Percentiles rank a stretch among this genome's conserved stretches.
Evolutionary conservation across 805 yeast species (phyloP).

Genomic region (Zygosaccharomyces kombuchaensis): DNA sequence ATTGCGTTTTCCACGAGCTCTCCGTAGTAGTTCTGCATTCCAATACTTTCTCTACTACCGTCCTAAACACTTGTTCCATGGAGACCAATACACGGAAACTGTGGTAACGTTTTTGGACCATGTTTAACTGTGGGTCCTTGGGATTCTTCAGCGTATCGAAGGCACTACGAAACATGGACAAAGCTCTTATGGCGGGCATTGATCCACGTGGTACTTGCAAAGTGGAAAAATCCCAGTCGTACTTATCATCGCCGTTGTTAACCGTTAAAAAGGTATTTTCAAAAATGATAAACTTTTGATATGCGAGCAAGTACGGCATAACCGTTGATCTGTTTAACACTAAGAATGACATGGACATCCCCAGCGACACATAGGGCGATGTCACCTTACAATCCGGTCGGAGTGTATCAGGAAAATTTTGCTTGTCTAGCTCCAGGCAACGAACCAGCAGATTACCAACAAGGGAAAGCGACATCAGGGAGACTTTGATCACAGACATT

Average conservation of each 20-base stretch:
- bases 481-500: conserved; percentile 7
- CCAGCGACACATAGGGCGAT: conserved; percentile 21
- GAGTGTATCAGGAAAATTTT: conserved; percentile 17
- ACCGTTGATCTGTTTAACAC: conserved; percentile 12
- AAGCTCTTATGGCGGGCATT: background rate
- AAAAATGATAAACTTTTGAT: conserved; percentile 14
- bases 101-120: conserved; percentile 12
- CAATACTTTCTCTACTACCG: conserved; percentile 19
- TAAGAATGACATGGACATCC: conserved; percentile 7
- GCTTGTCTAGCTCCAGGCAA: conserved; percentile 18
- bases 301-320: conserved; percentile 13
- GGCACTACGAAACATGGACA: conserved; percentile 11
- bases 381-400: conserved; percentile 5
- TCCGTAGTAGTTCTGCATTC: conserved; percentile 21
- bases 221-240: conserved; percentile 6
- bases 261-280: conserved; percentile 9
- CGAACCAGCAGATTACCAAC: conserved; percentile 10
- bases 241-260: background rate
- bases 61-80: conserved; percentile 16
- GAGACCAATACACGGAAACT: conserved; percentile 11
- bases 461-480: conserved; percentile 18
- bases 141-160: conserved; percentile 11
- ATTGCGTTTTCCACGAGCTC: conserved; percentile 11
- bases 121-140: conserved; percentile 6
- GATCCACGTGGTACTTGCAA: conserved; percentile 6